Conservation (phyloP, 2,329 filamentous ascomycete genomes). For the Herpomyces periplanetae region DNA sequence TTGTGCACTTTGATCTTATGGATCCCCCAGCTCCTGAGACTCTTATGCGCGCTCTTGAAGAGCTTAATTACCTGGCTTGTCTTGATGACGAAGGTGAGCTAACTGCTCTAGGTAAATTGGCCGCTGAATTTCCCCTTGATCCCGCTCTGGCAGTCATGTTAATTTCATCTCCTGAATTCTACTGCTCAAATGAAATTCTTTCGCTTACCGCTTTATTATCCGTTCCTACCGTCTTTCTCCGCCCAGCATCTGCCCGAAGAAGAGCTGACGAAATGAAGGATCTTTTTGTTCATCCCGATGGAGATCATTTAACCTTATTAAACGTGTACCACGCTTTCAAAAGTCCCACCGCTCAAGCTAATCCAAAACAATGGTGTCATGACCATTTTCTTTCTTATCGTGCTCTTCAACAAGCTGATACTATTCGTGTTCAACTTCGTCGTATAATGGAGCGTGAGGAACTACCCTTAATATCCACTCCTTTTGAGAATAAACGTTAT, state of each 20-base stretch:
- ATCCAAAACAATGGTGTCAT: conserved; percentile 70
- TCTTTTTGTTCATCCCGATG: conserved; percentile 61
- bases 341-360: conserved; percentile 21
- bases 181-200: conserved; percentile 90
- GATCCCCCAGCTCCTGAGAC: conserved; percentile 91
- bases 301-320: conserved; percentile 75
- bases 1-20: conserved; percentile 96
- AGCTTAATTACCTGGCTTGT: conserved; percentile 86
- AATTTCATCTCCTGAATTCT: conserved; percentile 85
- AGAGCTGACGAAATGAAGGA: conserved; percentile 91
- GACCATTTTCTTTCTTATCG: conserved; percentile 77
- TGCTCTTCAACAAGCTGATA: conserved; percentile 63
- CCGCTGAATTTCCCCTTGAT: conserved; percentile 81
- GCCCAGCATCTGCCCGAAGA: conserved; percentile 47
- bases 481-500: conserved; percentile 82
- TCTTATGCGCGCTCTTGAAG: conserved; percentile 83
- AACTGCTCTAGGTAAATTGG: conserved; percentile 42
- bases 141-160: conserved; percentile 86
- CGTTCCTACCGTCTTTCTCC: conserved; percentile 69
- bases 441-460: conserved; percentile 84
- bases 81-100: conserved; percentile 84
- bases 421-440: conserved; percentile 58
- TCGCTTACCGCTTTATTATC: conserved; percentile 77
- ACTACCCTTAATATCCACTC: conserved; percentile 48
- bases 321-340: conserved; percentile 98